These are phyloP conservation scores for Gnomoniopsis smithogilvyi DNA, from an alignment of 2,329 filamentous ascomycete species.

Conservation along the genomic window DNA sequence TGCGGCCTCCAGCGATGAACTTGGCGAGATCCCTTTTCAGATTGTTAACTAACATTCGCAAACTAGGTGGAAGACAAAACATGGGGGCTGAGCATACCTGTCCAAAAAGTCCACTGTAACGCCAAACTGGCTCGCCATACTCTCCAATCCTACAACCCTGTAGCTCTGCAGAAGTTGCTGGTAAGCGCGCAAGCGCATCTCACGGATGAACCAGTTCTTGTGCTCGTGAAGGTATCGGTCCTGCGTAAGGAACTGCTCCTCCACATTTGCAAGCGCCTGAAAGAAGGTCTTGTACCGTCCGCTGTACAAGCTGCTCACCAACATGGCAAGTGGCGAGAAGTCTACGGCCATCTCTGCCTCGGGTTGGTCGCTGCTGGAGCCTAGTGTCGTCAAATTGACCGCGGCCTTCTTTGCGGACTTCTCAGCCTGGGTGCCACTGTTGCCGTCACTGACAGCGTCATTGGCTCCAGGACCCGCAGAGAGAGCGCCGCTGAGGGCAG, in stretches of 20 bases:
- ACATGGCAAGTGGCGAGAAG: slow-evolving; percentile 80
- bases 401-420: slow-evolving; percentile 58
- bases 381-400: slow-evolving; percentile 86
- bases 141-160: slow-evolving; percentile 91
- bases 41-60: slow-evolving; percentile 1
- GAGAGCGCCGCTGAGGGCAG: slow-evolving; percentile 74
- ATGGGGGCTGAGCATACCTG: slow-evolving; percentile 55
- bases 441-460: slow-evolving; percentile 68
- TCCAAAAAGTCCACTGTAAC: slow-evolving; percentile 96
- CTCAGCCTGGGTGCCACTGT: slow-evolving; percentile 47
- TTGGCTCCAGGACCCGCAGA: slow-evolving; percentile 81
- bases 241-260: slow-evolving; percentile 89
- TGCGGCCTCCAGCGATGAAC: slow-evolving; percentile 92
- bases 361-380: slow-evolving; percentile 64
- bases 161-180: slow-evolving; percentile 97
- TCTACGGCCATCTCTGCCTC: slow-evolving; percentile 81
- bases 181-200: slow-evolving; percentile 96
- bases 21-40: slow-evolving; percentile 78
- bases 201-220: slow-evolving; percentile 93
- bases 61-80: neutral
- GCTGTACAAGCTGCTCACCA: slow-evolving; percentile 89
- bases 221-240: slow-evolving; percentile 96
- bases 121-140: slow-evolving; percentile 96
- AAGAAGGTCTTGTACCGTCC: slow-evolving; percentile 96
- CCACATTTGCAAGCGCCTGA: slow-evolving; percentile 80